Base-by-base conservation (phyloP, 768 basidiomycete species). In the Pisolithus orientalis region DNA sequence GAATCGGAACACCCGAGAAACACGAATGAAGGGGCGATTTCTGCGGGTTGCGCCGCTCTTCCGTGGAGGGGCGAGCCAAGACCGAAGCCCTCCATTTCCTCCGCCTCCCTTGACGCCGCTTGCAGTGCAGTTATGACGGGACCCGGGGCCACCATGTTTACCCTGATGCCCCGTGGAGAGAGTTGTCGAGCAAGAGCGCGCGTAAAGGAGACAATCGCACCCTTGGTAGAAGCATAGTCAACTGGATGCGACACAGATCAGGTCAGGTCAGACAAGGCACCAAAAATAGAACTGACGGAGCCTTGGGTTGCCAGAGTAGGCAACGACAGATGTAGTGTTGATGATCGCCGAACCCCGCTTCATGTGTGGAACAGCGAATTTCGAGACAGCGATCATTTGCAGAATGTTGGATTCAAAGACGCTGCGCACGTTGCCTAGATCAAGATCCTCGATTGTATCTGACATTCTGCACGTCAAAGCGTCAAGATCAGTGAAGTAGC, bases 201-300 rank as follows among this genome's bases (percentile, higher is more conserved):
- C 6, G 79, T 82, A 63, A 83, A 84, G 11, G 76, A 67, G 6
- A 78, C 60, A 58, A 83, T 81, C 5, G 79, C 80, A 4, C 80
- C 82, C 65, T 85, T 84, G 7, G 84, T 84, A 1, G 76, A 59
- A 6, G 75, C 75, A 66, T 82, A 82, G 62, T 82, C 80, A 32
- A 70, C 52, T 66, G 69, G 68, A 27, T 53, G 50, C 39, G 6
- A 37, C 16, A 5, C 10, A 40, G 7, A 45, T 39, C 27, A 43
- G 59, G 59, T 25, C 53, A 58, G 45, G 54, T 57, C 1, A 56
- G 56, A 6, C 27, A 17, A 31, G 24, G 17, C 16, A 46, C 17
- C 5, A 39, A 39, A 32, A 39, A 51, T 48, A 25, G 2, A n/a
- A 39, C 59, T 16, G 56, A 65, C 69, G 57, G 28, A 71, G 70